Conservation (phyloP, 768 basidiomycete genomes). For the Dacryopinax spathularia region DNA sequence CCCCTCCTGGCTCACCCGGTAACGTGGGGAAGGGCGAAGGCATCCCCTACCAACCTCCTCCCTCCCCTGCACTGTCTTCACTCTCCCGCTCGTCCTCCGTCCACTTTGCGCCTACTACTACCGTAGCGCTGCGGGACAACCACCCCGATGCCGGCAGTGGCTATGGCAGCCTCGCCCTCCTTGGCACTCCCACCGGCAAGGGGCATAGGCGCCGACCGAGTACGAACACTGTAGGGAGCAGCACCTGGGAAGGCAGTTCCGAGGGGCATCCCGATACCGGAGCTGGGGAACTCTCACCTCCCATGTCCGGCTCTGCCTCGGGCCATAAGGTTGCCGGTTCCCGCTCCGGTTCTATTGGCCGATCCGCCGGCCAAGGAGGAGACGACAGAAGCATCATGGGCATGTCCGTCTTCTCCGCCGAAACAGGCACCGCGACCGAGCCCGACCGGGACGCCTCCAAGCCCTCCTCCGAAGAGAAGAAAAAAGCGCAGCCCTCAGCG, state of each 20-base stretch:
- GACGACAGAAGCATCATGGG: neutral
- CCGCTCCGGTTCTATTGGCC: no score
- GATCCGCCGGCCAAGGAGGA: no score
- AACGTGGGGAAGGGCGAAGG: no score
- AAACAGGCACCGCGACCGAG: neutral
- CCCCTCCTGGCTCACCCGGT: neutral
- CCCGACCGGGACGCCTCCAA: neutral
- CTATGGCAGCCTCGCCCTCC: slow-evolving; percentile 4
- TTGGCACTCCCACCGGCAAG: slow-evolving; percentile 4
- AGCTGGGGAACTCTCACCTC: slow-evolving; percentile 25
- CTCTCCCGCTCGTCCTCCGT: slow-evolving; percentile 3
- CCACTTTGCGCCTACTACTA: slow-evolving; percentile 8
- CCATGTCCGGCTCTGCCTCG: slow-evolving; percentile 17
- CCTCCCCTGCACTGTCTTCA: slow-evolving; percentile 1
- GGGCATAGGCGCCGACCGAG: neutral
- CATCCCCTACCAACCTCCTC: neutral
- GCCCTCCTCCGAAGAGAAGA: neutral
- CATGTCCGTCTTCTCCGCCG: neutral
- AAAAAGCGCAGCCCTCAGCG: neutral
- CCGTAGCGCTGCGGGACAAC: slow-evolving; percentile 13
- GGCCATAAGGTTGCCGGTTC: neutral
- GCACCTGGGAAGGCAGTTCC: slow-evolving; percentile 22
- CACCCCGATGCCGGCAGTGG: slow-evolving; percentile 26
- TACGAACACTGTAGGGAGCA: neutral
- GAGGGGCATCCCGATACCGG: slow-evolving; percentile 23